Percentiles rank a stretch among this genome's conserved stretches.
These are phyloP conservation scores for Trichoderma sp. DNA, from an alignment of 2,329 filamentous ascomycete species.

Conservation along the genomic window DNA sequence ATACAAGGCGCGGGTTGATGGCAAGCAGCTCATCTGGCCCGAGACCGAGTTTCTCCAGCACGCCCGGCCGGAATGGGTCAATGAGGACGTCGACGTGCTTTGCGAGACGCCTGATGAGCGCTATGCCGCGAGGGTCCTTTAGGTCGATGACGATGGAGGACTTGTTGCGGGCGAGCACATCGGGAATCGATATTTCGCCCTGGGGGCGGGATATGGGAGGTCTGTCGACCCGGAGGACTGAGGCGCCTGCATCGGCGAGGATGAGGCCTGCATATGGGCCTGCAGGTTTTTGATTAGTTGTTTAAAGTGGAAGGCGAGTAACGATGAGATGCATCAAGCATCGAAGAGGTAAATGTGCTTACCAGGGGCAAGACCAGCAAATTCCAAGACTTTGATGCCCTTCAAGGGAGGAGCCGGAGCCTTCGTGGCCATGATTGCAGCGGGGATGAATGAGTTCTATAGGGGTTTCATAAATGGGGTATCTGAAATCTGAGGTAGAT, in stretches of 20 bases:
- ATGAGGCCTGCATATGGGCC: slow-evolving; percentile 87
- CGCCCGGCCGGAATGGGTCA: slow-evolving; percentile 89
- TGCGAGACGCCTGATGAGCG: slow-evolving; percentile 65
- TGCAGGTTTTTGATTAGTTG: too few species aligned
- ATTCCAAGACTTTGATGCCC: slow-evolving; percentile 60
- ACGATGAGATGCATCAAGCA: not conserved
- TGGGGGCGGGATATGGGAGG: slow-evolving; percentile 49
- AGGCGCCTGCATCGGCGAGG: slow-evolving; percentile 85
- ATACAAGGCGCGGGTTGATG: slow-evolving; percentile 73
- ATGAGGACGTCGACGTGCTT: slow-evolving; percentile 82
- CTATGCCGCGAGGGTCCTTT: slow-evolving; percentile 64
- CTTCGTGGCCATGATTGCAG: not conserved
- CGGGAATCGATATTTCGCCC: slow-evolving; percentile 53
- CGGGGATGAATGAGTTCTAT: not conserved
- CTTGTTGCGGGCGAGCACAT: slow-evolving; percentile 81
- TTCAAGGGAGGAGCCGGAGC: slow-evolving; percentile 41
- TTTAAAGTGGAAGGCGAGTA: not conserved
- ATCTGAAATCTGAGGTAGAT: not conserved
- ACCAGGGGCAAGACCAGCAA: slow-evolving; percentile 66
- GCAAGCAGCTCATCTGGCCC: slow-evolving; percentile 67
- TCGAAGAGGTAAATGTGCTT: slow-evolving; percentile 2
- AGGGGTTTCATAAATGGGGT: not conserved
- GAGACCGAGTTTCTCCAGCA: slow-evolving; percentile 81
- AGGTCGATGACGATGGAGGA: slow-evolving; percentile 78
- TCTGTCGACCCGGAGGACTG: slow-evolving; percentile 83